These are phyloP conservation scores for Andrographis paniculata DNA, from an alignment of 305 asterid species.

Conservation along the genomic window DNA sequence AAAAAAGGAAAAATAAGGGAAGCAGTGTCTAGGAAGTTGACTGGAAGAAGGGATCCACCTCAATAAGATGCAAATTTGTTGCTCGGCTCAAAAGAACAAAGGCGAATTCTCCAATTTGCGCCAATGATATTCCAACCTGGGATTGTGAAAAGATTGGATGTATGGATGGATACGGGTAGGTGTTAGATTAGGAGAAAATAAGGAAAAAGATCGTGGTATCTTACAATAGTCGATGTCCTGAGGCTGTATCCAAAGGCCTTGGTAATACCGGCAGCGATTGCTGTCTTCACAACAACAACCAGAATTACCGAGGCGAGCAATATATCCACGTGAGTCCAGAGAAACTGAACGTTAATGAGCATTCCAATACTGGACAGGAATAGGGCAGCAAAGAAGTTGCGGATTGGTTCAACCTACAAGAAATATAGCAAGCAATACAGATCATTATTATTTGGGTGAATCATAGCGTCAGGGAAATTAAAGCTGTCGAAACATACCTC, in stretches of 20 bases:
- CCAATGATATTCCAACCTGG: constrained; percentile 86
- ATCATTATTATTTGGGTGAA: too few relatives aligned
- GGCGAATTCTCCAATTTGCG: constrained; percentile 98
- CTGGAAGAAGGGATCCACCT: constrained; percentile 36
- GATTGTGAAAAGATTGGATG: not conserved
- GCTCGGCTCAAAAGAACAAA: constrained; percentile 96
- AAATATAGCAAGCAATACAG: constrained; percentile 9
- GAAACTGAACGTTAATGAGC: constrained; percentile 93
- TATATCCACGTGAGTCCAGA: constrained; percentile 95
- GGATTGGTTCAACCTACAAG: constrained; percentile 94
- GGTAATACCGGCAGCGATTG: constrained; percentile 55
- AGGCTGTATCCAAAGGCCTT: constrained; percentile 74
- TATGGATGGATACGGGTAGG: not conserved
- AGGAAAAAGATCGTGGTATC: too few relatives aligned
- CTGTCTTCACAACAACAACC: constrained; percentile 77
- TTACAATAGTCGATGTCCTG: constrained; percentile 64
- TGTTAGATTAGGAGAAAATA: too few relatives aligned
- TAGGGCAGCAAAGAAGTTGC: constrained; percentile 94
- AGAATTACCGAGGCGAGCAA: constrained; percentile 88
- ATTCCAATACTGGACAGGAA: constrained; percentile 96
- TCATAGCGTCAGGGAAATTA: too few relatives aligned
- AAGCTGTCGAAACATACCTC: constrained; percentile 39
- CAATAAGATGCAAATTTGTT: constrained; percentile 74
- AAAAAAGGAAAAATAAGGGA: constrained; percentile 1
- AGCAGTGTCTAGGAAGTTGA: not conserved